Base-by-base conservation (phyloP, 2,329 filamentous ascomycete genomes). In the Aspergillus sergii region DNA sequence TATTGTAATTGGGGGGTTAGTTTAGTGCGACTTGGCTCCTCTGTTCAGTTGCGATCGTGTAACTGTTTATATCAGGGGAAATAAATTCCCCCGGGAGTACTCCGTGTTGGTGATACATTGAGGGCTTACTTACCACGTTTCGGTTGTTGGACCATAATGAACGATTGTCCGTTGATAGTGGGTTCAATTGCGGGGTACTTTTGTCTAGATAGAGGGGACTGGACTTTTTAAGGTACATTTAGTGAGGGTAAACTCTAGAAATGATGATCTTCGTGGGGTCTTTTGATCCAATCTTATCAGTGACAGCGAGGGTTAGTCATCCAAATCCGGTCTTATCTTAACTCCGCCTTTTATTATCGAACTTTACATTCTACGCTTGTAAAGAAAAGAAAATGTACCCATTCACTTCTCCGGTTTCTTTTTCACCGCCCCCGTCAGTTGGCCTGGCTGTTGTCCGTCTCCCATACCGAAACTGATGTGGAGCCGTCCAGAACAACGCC, bases 401-500 rank as follows among this genome's bases (percentile, higher is more conserved):
- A 59, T 7, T 30, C 19, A 43, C 30, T 23, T 30, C 58, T 6
- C 26, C 39, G 28, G 48, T 45, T 54, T 53, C 58, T 2, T 39
- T 30, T n/a, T 19, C 32, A 23, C 19, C n/a, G 19, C 8, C 34
- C 32, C 30, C 34, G n/a, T 23, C 46, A 59, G 32, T 45, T 39
- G 41, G 36, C 12, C 19, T 45, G 58, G 58, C 58, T 54, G 58
- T 59, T 39, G 26, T 32, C 48, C 60, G 36, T 62, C 60, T 53
- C 30, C 62, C 6, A 48, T 36, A 34, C 51, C 56, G 57, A 57
- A 16, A 28, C 59, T 59, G 62, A 62, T 62, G 59, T 61, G 43
- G 55, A 62, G 46, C 14, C 14, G 59, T 54, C 59, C 39, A 36
- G 53, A 51, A 50, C 41, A 26, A 48, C 50, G 48, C 41, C 41